Evolutionary conservation across 176 grass and related monocot genomes (phyloP), one percentile per base, ranked within the genome.

Genomic region (Musa troglodytarum): DNA sequence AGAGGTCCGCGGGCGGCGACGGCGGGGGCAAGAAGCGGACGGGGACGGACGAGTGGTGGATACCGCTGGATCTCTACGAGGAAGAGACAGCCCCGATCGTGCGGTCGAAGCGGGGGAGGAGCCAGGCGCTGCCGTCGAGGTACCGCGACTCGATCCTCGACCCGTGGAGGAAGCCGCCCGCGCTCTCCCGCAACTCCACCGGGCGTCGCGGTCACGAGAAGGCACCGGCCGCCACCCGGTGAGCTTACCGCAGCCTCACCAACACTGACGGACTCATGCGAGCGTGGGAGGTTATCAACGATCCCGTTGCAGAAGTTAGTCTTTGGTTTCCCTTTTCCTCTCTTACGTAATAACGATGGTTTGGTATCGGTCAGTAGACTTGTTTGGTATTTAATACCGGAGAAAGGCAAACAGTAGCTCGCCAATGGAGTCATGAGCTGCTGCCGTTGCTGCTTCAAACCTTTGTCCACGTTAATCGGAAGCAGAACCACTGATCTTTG

Each of bases 71-170:
- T 73, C 19, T 80, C 68, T 80, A 80, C 78, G 69, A 73, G 49
- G 78, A 80, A n/a, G 72, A 50, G 9, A 70, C 78, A 12, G 78
- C 69, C 56, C 78, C 78, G 10, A 73, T 80, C 78, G 78, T 80
- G 54, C 78, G 78, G 23, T 80, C 78, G 22, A 80, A 80, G 78
- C 57, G 78, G 11, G 78, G 78, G 16, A 61, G 78, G 56, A 80
- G 17, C 69, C 78, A 80, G 69, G 57, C 69, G 16, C 69, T 80
- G 8, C 69, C 78, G 20, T 73, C 78, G 16, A 71, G 78, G 22
- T 80, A 65, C 57, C 78, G 78, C 49, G 78, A 80, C 78, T 80
- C 78, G 3, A 50, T 80, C 56, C 69, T 80, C 26, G 78, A 80
- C 20, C 69, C 78, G 1, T 80, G 78, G 78, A 21, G 54, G 59